Evolutionary conservation across 371 early-diverging fungal genomes (phyloP).

Genomic region (Mycotypha africana): DNA sequence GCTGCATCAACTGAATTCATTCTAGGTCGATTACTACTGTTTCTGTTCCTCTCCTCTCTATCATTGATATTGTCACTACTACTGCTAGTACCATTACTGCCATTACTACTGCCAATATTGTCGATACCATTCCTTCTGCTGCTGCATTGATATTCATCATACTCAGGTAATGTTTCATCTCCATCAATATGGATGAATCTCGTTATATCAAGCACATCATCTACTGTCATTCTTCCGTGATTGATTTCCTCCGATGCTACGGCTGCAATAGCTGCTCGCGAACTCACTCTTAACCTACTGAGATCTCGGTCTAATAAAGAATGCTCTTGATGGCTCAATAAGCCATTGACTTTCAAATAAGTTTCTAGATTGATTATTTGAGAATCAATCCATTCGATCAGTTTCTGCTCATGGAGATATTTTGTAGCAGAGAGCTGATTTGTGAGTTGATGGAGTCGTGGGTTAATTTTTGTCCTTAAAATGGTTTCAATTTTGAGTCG

Average conservation of each 20-base stretch:
- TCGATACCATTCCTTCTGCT: too few species aligned
- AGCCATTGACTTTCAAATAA: conserved; percentile 28
- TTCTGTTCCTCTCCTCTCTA: too few species aligned
- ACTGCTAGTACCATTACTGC: too few species aligned
- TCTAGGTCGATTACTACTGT: too few species aligned
- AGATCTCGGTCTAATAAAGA: conserved; percentile 36
- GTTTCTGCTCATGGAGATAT: conserved; percentile 31
- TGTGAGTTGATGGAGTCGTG: conserved; percentile 27
- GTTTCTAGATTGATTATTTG: conserved; percentile 30
- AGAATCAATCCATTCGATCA: conserved; percentile 42
- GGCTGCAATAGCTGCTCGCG: conserved; percentile 36
- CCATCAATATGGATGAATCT: too few species aligned
- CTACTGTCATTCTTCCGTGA: conserved; percentile 36
- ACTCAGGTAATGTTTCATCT: too few species aligned
- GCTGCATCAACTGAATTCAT: too few species aligned
- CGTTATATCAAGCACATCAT: conserved; percentile 39
- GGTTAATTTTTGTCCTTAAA: conserved; percentile 34
- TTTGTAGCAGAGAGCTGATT: conserved; percentile 23
- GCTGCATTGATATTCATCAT: too few species aligned
- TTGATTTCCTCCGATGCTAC: conserved; percentile 34
- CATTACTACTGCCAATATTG: too few species aligned
- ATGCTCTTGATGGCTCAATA: conserved; percentile 19
- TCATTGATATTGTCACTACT: too few species aligned
- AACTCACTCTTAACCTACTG: conserved; percentile 33
- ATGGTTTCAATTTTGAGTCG: conserved; percentile 34